These are phyloP conservation scores for Cercospora zeae-maydis DNA, from an alignment of 2,329 filamentous ascomycete species.

Conservation along the genomic window DNA sequence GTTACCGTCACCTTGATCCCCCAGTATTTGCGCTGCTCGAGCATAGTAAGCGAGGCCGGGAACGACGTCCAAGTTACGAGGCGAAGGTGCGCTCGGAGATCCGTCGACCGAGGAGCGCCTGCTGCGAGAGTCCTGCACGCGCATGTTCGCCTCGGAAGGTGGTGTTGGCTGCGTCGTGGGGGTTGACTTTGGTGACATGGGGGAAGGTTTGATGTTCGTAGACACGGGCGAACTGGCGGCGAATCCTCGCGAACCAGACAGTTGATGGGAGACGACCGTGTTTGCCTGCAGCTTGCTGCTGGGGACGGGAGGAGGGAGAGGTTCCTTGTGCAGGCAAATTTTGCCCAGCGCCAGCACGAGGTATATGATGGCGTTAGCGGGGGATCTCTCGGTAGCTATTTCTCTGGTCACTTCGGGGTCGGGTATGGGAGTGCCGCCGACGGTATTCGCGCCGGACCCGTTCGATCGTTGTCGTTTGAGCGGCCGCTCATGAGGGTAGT, in stretches of 20 bases:
- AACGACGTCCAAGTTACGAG: conserved; percentile 66
- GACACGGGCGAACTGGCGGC: conserved; percentile 32
- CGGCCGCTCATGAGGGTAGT: conserved; percentile 24
- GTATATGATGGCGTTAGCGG: conserved; percentile 77
- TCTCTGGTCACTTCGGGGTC: conserved; percentile 16
- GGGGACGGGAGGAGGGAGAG: conserved; percentile 55
- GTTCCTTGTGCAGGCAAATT: conserved; percentile 59
- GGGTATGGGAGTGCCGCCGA: conserved; percentile 9
- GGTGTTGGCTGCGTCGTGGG: conserved; percentile 33
- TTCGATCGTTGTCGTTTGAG: conserved; percentile 34
- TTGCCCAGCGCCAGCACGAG: conserved; percentile 82
- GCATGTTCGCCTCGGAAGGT: conserved; percentile 27
- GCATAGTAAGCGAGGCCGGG: conserved; percentile 89
- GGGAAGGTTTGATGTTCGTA: conserved; percentile 37
- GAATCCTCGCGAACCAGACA: conserved; percentile 23
- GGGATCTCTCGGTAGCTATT: conserved; percentile 55
- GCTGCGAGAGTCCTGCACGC: conserved; percentile 28
- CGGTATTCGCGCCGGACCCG: conserved; percentile 24
- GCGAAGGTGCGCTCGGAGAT: conserved; percentile 18
- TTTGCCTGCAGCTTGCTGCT: conserved; percentile 42
- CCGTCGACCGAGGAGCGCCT: conserved; percentile 34
- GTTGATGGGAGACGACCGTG: conserved; percentile 37
- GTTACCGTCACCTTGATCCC: conserved; percentile 72
- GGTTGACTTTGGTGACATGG: conserved; percentile 40
- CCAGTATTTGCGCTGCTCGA: conserved; percentile 79